Evolutionary conservation across 768 basidiomycete species (phyloP), one percentile per base, ranked within the genome.

Genomic region (Xerocomus brunneocitrinus): DNA sequence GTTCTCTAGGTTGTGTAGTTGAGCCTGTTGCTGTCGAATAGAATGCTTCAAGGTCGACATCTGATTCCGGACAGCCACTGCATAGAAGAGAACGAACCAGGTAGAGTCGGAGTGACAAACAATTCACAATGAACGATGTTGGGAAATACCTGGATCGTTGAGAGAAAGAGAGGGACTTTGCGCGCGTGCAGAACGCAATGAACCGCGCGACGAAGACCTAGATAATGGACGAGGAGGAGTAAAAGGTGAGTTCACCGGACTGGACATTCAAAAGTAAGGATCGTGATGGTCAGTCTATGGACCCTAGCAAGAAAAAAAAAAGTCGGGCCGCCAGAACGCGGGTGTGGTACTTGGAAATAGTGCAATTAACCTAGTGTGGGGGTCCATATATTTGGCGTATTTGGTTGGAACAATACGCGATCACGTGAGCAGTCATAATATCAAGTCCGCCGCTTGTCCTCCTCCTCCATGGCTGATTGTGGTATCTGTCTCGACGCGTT

Each of bases 11-110:
- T 64, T 75, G 59, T 84, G 79, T 34, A 90, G 68, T 61, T 91
- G 87, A 19, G 89, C 89, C 73, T 90, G 87, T 64, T 91, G 87
- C 61, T 91, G 89, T 56, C 89, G 75, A 61, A 91, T 91, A 65
- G 78, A 81, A 67, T 91, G 89, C 71, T 86, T 90, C 63, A 91
- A 72, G 38, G 83, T 84, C 59, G 87, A 89, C 71, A 91, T 84
- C 55, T 91, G 89, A 61, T 81, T 84, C 52, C 89, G 82, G 49
- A 90, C 76, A 57, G 83, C 79, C 64, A 90, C 89, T 91, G 62
- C 47, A 62, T 56, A 54, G 57, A 65, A 62, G 39, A 55, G 55
- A 63, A 61, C 57, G 66, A 65, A 69, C 62, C 61, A 51, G 53
- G 47, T 59, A 41, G 49, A 52, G 22, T 54, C 57, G 55, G 59